Evolutionary conservation across 225 moss, liverwort and hornwort genomes (phyloP), one percentile per base, ranked within the genome.

Genomic region (Pseudisothecium myosuroides): DNA sequence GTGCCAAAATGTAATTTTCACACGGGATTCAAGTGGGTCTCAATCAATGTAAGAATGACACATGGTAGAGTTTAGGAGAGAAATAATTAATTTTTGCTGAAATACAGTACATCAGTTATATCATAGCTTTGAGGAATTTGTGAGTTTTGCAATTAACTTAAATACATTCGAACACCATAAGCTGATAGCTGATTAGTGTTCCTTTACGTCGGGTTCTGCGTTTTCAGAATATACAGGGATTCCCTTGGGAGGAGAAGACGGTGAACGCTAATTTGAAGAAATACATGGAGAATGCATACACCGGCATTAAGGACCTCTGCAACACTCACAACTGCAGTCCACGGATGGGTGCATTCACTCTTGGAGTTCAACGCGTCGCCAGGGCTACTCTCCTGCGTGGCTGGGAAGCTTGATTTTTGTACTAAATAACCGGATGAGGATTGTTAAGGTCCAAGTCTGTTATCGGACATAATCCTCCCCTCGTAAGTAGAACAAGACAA

Each of bases 281-380:
- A 89, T 98, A 98, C 91, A 97, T 98, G 96, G 90, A 85, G 18
- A 92, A 89, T 63, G 96, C 97, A 19, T 98, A 98, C 86, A 19
- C 64, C 10, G 89, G 86, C 85, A 93, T 98, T 31, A 98, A 97
- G 79, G 93, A 90, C 32, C 89, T 96, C 76, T 93, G 97, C 92
- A 93, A 95, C 49, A 95, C 91, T 7, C 94, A 98, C 64, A 96
- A 96, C 64, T 96, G 96, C 86, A 96, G 89, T 89, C 90, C 93
- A 73, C 95, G 98, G 69, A 98, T 97, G 97, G 98, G 96, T 52
- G 98, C 97, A n/a, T 98, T 98, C 88, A 95, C 92, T 79, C 94
- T 98, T 49, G 98, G 97, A 52, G 95, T 98, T 22, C 93, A 95
- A 66, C 94, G 98, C 50, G 98, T 98, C 27, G 97, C 98, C 61